phyloP scores from a whole-genome alignment of 352 stramenopile genomes.

The Globisporangium radiosum region DNA sequence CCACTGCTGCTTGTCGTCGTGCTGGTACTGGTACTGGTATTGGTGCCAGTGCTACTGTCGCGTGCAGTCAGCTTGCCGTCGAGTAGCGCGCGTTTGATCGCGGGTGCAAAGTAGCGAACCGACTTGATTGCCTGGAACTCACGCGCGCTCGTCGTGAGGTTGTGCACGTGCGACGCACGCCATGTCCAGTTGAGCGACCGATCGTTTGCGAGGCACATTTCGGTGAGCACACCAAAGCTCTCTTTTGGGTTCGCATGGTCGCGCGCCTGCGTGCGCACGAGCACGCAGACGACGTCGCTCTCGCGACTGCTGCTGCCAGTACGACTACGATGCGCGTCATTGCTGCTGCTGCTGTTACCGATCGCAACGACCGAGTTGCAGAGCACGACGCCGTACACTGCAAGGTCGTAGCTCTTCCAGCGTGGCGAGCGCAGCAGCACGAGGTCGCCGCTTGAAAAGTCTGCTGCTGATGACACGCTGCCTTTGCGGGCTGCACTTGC shows the following conservation, averaged over 20 bases:
- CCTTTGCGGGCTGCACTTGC: constrained; percentile 13
- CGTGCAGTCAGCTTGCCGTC: constrained; percentile 21
- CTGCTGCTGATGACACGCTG: constrained; percentile 9
- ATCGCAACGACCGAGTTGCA: constrained; percentile 61
- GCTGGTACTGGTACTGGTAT: constrained; percentile 1
- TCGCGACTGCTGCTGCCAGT: constrained; percentile 11
- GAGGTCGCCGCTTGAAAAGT: constrained; percentile 62
- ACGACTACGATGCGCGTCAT: no score
- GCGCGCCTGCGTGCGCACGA: constrained; percentile 34
- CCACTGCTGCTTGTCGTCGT: constrained; percentile 3
- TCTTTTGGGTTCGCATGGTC: constrained; percentile 18
- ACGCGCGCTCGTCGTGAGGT: constrained; percentile 66
- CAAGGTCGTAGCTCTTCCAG: constrained; percentile 54
- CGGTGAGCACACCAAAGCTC: constrained; percentile 43
- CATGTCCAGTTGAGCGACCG: constrained; percentile 46
- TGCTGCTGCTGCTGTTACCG: constrained; percentile 10
- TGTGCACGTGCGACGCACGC: constrained; percentile 63
- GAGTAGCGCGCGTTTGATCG: constrained; percentile 48
- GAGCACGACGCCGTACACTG: constrained; percentile 57
- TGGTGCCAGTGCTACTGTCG: constrained; percentile 4
- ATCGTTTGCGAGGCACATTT: constrained; percentile 70
- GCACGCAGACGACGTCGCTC: constrained; percentile 53
- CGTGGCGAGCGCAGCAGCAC: constrained; percentile 47
- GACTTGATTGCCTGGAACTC: constrained; percentile 78
- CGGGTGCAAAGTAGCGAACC: constrained; percentile 38